These are phyloP conservation scores for Leonotis leonurus DNA, from an alignment of 257 asterid genomes.

Conservation along the genomic window DNA sequence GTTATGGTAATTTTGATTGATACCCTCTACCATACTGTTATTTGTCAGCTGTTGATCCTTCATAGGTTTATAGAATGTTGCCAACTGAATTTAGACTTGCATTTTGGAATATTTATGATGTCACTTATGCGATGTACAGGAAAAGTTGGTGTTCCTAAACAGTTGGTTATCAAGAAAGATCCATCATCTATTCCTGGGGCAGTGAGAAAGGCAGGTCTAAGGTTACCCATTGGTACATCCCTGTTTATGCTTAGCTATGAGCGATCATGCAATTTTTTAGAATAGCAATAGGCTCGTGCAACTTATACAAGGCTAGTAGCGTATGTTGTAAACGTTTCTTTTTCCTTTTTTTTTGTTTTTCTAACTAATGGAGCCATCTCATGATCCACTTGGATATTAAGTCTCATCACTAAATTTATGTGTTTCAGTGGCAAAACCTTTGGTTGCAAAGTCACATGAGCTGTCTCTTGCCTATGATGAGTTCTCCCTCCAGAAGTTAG, in stretches of 20 bases:
- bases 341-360: neutral
- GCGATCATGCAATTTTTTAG: neutral
- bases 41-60: too few relatives aligned
- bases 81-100: too few relatives aligned
- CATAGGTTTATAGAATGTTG: too few relatives aligned
- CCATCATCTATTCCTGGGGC: conserved; percentile 72
- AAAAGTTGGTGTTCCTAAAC: conserved; percentile 85
- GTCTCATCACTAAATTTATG: neutral
- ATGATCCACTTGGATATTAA: neutral
- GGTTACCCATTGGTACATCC: conserved; percentile 71
- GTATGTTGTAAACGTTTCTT: neutral
- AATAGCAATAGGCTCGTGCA: neutral
- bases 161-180: conserved; percentile 81
- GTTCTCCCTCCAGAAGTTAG: conserved; percentile 74
- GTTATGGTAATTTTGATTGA: conserved; percentile 43
- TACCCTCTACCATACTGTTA: neutral
- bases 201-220: conserved; percentile 61
- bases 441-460: conserved; percentile 93
- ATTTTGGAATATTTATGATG: neutral
- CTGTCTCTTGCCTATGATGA: conserved; percentile 89
- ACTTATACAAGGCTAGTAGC: neutral
- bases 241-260: neutral
- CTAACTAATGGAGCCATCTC: neutral
- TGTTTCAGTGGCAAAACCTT: conserved; percentile 83
- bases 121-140: conserved; percentile 36